These are phyloP conservation scores for Pichia heedii DNA, from an alignment of 805 yeast genomes.

Conservation along the genomic window DNA sequence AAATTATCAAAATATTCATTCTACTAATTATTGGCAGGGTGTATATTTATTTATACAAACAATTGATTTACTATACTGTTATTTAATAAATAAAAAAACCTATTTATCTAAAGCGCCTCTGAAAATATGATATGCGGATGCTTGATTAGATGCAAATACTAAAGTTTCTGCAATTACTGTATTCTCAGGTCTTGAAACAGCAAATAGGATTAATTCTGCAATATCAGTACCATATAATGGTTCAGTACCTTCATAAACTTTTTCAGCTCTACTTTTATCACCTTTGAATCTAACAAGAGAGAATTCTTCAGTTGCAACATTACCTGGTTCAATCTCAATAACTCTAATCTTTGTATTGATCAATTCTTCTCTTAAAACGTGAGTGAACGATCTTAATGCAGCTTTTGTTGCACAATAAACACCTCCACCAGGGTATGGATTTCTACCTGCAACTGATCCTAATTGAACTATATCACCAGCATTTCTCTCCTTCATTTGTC, in stretches of 20 bases:
- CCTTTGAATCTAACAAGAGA: constrained; percentile 57
- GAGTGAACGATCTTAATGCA: constrained; percentile 63
- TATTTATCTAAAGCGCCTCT: constrained; percentile 18
- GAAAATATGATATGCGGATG: constrained; percentile 60
- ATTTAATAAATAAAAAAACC: not conserved
- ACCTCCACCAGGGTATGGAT: constrained; percentile 71
- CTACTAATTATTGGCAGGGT: too few relatives aligned
- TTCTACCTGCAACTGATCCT: constrained; percentile 75
- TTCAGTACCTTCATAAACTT: constrained; percentile 56
- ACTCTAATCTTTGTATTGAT: constrained; percentile 50
- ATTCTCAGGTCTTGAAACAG: constrained; percentile 57
- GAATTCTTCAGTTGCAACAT: constrained; percentile 67
- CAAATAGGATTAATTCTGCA: constrained; percentile 66
- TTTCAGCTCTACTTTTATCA: constrained; percentile 49
- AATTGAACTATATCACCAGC: constrained; percentile 65
- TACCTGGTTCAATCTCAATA: constrained; percentile 71
- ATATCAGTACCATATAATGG: constrained; percentile 68
- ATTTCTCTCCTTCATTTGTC: constrained; percentile 60
- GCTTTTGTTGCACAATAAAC: constrained; percentile 72
- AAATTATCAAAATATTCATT: too few relatives aligned
- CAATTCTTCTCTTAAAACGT: constrained; percentile 51
- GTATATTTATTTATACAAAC: too few relatives aligned
- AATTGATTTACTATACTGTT: too few relatives aligned
- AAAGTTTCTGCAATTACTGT: constrained; percentile 74
- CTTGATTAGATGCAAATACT: constrained; percentile 82